Conservation (phyloP, 495 filamentous ascomycete genomes). For the Annulohypoxylon moriforme region DNA sequence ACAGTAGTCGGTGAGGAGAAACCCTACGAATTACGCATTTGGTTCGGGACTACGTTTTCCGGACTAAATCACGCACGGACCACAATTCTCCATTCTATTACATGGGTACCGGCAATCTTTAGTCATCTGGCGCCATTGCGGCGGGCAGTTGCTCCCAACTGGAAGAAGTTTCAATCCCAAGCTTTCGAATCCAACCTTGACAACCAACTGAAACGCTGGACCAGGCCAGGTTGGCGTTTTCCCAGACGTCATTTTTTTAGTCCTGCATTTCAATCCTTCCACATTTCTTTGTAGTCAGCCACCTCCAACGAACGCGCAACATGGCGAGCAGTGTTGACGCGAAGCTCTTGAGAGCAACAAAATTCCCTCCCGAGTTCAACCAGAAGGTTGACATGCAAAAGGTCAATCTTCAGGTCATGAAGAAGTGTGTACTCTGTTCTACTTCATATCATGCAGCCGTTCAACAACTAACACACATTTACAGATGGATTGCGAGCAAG, state of each 20-base stretch:
- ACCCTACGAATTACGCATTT: not conserved
- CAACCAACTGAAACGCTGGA: conserved; percentile 31
- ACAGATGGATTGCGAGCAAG: conserved; percentile 89
- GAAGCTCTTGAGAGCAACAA: conserved; percentile 88
- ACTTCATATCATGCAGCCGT: not conserved
- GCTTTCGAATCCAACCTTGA: conserved; percentile 24
- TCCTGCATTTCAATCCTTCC: conserved; percentile 28
- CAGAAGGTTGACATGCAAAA: conserved; percentile 97
- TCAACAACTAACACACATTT: conserved; percentile 36
- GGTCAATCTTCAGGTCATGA: conserved; percentile 96
- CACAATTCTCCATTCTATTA: not conserved
- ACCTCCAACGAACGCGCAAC: conserved; percentile 8
- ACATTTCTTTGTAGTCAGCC: conserved; percentile 8
- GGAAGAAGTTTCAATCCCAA: conserved; percentile 23
- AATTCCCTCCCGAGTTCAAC: conserved; percentile 93
- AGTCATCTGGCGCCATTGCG: conserved; percentile 10
- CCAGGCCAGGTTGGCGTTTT: conserved; percentile 30
- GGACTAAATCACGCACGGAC: not conserved
- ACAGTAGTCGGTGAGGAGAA: conserved; percentile 4
- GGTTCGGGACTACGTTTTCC: not conserved
- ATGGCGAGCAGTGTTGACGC: conserved; percentile 85
- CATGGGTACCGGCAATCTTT: conserved; percentile 12
- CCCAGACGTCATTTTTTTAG: conserved; percentile 48
- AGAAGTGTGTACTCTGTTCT: conserved; percentile 72
- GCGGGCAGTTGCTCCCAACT: conserved; percentile 21